Evolutionary conservation across 345 rosid genomes (phyloP), one percentile per base, ranked within the genome.

Genomic region (Eutrema yunnanense): DNA sequence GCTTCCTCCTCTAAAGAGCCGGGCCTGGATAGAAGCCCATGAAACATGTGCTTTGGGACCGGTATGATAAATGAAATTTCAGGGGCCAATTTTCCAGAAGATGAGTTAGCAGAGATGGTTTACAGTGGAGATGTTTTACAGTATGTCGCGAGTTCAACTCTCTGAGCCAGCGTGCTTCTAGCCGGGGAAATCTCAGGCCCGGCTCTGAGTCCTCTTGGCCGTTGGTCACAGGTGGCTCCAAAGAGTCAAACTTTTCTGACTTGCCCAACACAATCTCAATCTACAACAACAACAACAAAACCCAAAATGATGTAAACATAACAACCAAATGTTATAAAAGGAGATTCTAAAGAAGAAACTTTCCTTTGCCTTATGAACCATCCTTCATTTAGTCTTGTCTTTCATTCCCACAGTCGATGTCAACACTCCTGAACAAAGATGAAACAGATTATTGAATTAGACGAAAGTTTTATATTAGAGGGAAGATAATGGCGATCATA

Each of bases 351-450:
- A 27, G 16, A 47, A 12, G 34, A 12, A 66, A 42, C 74, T 55
- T 56, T 85, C 98, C 95, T 94, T 91, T 7, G 97, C 97, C 81
- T 94, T 94, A 62, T 91, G 97, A 13, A 88, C 81, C 65, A 88
- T 44, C 36, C 83, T 82, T 48, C 98, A 96, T 79, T 85, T 85
- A 57, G 63, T 86, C 80, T 91, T 90, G 49, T 94, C 98, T 76
- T 88, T 91, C 90, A 89, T 87, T 57, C 86, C 92, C 16, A 91
- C 89, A 0, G 96, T 89, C 0, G 98, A 94, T 69, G 97, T 94
- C 80, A 87, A 62, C 42, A 94, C 84, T 73, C 87, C 97, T 94
- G 87, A 40, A 59, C n/a, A 53, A 58, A 22, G 16, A 64, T 13
- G 11, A 46, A 43, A 16, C 46, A 65, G 2, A 6, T 26, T 29